Evolutionary conservation across 2,329 filamentous ascomycete genomes (phyloP), one percentile per base, ranked within the genome.

Genomic region (Penicillium sp.): DNA sequence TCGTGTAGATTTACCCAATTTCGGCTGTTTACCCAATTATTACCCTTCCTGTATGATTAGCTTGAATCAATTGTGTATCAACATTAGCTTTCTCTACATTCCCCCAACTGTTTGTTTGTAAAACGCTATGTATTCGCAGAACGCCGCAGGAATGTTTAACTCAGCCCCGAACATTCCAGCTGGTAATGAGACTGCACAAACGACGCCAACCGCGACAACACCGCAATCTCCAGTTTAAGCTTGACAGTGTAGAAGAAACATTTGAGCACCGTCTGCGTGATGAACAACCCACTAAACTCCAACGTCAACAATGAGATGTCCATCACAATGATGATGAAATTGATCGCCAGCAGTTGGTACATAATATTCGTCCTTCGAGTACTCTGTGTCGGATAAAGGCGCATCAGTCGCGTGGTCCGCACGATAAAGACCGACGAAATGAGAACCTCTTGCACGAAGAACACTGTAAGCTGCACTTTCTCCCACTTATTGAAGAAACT

Each of bases 261-360:
- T n/a, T 63, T 61, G 42, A 57, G 20, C 11, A 61, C 55, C 20
- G 58, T 57, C 37, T 64, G 62, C 3, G 43, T 42, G 3, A 60
- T 57, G 25, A 42, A 64, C 5, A 51, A 14, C 2, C 41, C 57
- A 39, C 34, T 38, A 11, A 45, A 60, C 42, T 64, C 54, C 38
- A 64, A 15, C 7, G 22, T 20, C 37, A 62, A 31, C 14, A 64
- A 47, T 10, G 60, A 49, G n/a, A 64, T 57, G 51, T 64, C 58
- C 57, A 62, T 54, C n/a, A 57, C 22, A 5, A 62, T 62, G 14
- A 64, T 62, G 14, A 41, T 42, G 5, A 43, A 25, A 38, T 62
- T 62, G 25, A 64, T 62, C 11, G 35, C 41, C 37, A 64, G 28
- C 6, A 64, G 47, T 53, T 62, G 60, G 28, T 62, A 60, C 57